Conservation (phyloP, 805 yeast genomes). For the Yarrowia divulgata region DNA sequence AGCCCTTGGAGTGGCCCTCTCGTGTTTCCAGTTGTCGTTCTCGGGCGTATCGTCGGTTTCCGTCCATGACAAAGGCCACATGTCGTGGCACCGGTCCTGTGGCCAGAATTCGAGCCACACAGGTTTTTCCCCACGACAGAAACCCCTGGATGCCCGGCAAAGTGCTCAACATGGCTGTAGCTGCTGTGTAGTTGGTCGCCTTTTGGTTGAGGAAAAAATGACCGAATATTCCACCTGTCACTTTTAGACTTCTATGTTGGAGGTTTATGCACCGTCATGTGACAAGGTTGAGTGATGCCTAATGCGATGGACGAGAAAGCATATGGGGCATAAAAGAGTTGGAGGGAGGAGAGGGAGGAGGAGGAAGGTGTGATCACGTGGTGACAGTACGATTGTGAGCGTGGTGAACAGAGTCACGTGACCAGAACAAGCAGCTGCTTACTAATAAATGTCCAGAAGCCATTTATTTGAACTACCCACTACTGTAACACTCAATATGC, state of each 20-base stretch:
- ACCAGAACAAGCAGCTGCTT: not conserved
- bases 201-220: not conserved
- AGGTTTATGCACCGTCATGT: constrained; percentile 13
- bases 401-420: not conserved
- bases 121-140: constrained; percentile 44
- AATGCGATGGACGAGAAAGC: no score
- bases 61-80: constrained; percentile 96
- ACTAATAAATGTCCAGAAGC: no score
- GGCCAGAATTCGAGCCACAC: constrained; percentile 52
- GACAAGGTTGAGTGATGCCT: not conserved
- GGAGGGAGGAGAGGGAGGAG: no score
- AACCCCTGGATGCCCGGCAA: constrained; percentile 46
- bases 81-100: constrained; percentile 89
- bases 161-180: constrained; percentile 24
- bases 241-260: constrained; percentile 26
- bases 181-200: not conserved
- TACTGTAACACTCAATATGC: no score
- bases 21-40: constrained; percentile 69
- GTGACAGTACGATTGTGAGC: no score
- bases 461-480: no score
- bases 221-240: constrained; percentile 7
- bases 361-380: no score
- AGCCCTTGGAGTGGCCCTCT: constrained; percentile 93
- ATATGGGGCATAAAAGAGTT: not conserved
- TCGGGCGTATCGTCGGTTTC: constrained; percentile 88